Evolutionary conservation across 2,329 filamentous ascomycete genomes (phyloP).

Genomic region (Arthrobotrys conoides): DNA sequence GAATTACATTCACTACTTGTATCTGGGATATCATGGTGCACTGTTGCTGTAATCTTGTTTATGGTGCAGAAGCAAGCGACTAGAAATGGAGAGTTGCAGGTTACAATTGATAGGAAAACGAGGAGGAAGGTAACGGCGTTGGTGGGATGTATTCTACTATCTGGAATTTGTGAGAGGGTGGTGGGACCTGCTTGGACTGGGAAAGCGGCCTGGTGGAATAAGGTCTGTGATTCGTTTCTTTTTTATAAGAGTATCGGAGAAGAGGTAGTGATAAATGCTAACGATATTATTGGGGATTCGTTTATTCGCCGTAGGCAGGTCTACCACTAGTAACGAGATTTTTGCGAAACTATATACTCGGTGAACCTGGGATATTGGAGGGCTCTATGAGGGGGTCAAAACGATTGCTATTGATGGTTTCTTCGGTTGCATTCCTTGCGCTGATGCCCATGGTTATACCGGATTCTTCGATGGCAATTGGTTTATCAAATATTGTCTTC

Average conservation of each 20-base stretch:
- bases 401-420: conserved; percentile 40
- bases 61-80: conserved; percentile 39
- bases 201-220: conserved; percentile 59
- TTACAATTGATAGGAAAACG: conserved; percentile 46
- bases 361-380: conserved; percentile 57
- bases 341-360: conserved; percentile 56
- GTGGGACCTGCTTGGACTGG: conserved; percentile 52
- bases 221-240: conserved; percentile 33
- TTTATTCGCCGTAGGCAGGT: conserved; percentile 49
- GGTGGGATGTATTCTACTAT: conserved; percentile 52
- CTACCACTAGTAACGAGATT: conserved; percentile 58
- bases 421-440: conserved; percentile 44
- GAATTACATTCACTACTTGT: conserved; percentile 47
- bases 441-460: conserved; percentile 44
- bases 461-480: conserved; percentile 40
- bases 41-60: conserved; percentile 50
- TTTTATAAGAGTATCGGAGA: background rate
- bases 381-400: conserved; percentile 41
- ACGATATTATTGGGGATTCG: background rate
- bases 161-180: conserved; percentile 49
- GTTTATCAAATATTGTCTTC: conserved; percentile 45
- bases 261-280: conserved; percentile 10
- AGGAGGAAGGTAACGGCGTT: conserved; percentile 53
- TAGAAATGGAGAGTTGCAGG: conserved; percentile 42
- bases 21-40: conserved; percentile 56